These are phyloP conservation scores for Rutstroemia sydowiana DNA, from an alignment of 2,329 filamentous ascomycete genomes.

Conservation along the genomic window DNA sequence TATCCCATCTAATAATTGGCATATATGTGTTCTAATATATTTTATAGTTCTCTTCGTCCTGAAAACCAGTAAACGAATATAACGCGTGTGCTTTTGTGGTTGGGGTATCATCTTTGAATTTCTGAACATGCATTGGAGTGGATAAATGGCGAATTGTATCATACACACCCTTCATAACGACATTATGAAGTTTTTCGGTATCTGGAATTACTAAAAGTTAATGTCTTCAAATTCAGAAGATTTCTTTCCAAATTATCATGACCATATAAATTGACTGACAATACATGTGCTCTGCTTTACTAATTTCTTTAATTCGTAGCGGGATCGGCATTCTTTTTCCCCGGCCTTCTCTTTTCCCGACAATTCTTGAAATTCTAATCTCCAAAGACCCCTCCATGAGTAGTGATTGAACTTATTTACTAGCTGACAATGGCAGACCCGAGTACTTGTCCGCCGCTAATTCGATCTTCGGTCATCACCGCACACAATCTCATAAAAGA, in stretches of 20 bases:
- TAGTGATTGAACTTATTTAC: not conserved
- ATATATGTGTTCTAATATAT: conserved; percentile 12
- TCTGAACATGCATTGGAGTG: conserved; percentile 2
- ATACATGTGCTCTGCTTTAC: not conserved
- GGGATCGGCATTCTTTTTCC: not conserved
- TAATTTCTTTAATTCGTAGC: not conserved
- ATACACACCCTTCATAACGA: conserved; percentile 25
- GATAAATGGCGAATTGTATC: conserved; percentile 29
- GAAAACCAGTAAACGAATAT: conserved; percentile 63
- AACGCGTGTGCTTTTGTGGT: conserved; percentile 10
- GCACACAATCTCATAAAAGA: conserved; percentile 68
- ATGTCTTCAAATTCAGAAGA: conserved; percentile 14
- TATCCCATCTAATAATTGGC: not conserved
- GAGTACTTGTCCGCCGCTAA: conserved; percentile 55
- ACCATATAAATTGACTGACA: not conserved
- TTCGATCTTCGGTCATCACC: conserved; percentile 59
- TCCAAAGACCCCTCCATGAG: not conserved
- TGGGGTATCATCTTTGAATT: conserved; percentile 20
- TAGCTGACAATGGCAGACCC: conserved; percentile 43
- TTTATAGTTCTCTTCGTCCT: conserved; percentile 62
- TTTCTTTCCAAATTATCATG: not conserved
- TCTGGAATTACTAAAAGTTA: conserved; percentile 30
- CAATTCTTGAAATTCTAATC: not conserved
- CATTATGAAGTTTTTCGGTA: conserved; percentile 21
- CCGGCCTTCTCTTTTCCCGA: not conserved